Conservation (phyloP, 2,329 filamentous ascomycete species). For the Fusarium brachygibbosum region DNA sequence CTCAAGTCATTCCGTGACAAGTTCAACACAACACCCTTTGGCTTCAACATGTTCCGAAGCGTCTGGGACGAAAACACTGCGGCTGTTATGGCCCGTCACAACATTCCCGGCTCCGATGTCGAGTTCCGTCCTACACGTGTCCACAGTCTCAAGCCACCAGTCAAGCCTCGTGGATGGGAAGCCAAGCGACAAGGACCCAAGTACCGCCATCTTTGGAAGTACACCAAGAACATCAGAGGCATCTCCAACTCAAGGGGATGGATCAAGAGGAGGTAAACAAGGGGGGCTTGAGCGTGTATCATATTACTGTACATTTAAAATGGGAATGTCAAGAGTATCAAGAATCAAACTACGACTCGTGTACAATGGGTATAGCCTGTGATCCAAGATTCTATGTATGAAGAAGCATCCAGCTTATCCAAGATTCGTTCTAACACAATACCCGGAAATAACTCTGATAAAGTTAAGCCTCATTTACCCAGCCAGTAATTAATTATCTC, state of each 20-base stretch:
- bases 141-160: conserved; percentile 73
- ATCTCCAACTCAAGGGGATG: conserved; percentile 59
- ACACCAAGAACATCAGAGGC: conserved; percentile 69
- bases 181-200: conserved; percentile 74
- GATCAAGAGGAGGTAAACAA: conserved; percentile 57
- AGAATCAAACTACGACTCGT: conserved; percentile 18
- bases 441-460: background rate
- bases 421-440: too few relatives aligned
- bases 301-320: conserved; percentile 50
- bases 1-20: conserved; percentile 81
- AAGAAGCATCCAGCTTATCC: too few relatives aligned
- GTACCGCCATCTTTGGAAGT: conserved; percentile 75
- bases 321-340: conserved; percentile 42
- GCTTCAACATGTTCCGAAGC: conserved; percentile 88
- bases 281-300: conserved; percentile 35
- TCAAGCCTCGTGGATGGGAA: conserved; percentile 74
- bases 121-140: conserved; percentile 88
- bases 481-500: background rate
- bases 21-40: conserved; percentile 78
- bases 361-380: background rate
- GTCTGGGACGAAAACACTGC: conserved; percentile 90
- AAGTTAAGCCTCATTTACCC: conserved; percentile 7
- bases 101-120: conserved; percentile 80
- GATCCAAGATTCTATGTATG: background rate
- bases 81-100: conserved; percentile 86